Evolutionary conservation across 78 protist genomes (phyloP).

Genomic region (Monocercomonoides exilis): DNA sequence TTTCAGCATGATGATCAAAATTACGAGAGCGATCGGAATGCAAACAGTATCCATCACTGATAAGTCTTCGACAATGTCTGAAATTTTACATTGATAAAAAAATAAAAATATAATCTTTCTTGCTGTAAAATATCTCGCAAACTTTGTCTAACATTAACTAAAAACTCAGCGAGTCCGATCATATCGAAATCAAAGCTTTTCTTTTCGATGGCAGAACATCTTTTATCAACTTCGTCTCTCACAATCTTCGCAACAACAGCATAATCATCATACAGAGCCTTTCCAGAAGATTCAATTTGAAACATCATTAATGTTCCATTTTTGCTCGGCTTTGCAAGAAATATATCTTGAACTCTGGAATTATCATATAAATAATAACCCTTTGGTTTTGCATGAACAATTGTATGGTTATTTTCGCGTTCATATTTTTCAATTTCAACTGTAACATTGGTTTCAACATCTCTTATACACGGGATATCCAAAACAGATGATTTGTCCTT

Average conservation of each 20-base stretch:
- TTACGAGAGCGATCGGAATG: not conserved
- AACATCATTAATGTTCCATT: not conserved
- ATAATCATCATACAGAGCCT: not conserved
- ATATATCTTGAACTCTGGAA: not conserved
- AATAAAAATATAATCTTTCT: not conserved
- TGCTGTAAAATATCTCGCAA: not conserved
- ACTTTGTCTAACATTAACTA: not conserved
- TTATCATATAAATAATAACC: not conserved
- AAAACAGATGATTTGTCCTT: not conserved
- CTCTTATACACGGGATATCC: not conserved
- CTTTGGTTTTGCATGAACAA: not conserved
- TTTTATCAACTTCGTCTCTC: not conserved
- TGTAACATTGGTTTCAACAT: not conserved
- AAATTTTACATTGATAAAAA: not conserved
- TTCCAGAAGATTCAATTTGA: not conserved
- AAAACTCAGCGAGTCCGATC: not conserved
- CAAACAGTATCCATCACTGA: slow-evolving; percentile 2
- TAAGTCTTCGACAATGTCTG: not conserved
- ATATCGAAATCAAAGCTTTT: not conserved
- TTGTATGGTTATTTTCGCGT: not conserved
- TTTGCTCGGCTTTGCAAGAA: not conserved
- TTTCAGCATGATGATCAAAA: slow-evolving; percentile 21
- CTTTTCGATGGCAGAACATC: not conserved
- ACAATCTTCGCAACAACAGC: not conserved
- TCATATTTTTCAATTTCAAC: not conserved